A percentile compares a stretch with the other conserved stretches of the same genome.
Evolutionary conservation across 176 grass and related monocot genomes (phyloP).

Genomic region (Eleusine indica): DNA sequence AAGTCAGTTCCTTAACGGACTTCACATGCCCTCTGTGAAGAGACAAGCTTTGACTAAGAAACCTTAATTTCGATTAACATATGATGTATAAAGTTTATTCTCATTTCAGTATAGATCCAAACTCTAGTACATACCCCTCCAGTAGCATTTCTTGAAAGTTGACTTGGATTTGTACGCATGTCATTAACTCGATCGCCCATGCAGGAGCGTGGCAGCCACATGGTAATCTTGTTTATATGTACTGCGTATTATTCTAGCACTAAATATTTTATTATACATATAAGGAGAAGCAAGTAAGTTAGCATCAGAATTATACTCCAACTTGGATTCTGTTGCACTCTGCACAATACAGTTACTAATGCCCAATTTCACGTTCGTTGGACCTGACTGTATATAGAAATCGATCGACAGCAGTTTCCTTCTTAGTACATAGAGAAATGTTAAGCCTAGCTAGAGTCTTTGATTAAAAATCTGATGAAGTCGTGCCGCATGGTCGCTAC

Average conservation of each 20-base stretch:
- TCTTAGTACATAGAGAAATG: not conserved
- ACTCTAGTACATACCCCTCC: not conserved
- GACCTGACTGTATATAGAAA: too few relatives aligned
- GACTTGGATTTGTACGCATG: constrained; percentile 13
- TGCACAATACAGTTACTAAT: not conserved
- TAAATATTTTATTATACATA: not conserved
- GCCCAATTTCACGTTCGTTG: too few relatives aligned
- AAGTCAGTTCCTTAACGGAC: not conserved
- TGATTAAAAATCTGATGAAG: not conserved
- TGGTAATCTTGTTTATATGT: constrained; percentile 15
- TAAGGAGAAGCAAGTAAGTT: not conserved
- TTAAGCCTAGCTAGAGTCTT: not conserved
- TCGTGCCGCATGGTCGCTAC: not conserved
- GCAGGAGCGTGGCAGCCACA: not conserved
- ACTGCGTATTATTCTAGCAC: not conserved
- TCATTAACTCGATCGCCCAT: not conserved
- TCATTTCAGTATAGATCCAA: not conserved
- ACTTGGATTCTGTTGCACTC: not conserved
- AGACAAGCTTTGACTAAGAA: not conserved
- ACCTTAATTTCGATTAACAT: not conserved
- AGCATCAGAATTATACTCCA: not conserved
- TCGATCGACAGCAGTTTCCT: too few relatives aligned
- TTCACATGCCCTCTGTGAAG: not conserved
- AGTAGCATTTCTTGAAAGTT: constrained; percentile 2
- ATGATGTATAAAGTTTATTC: not conserved